A percentile compares a stretch with the other conserved stretches of the same genome.
phyloP scores from a whole-genome alignment of 352 stramenopile genomes.

The Pythium sp. region DNA sequence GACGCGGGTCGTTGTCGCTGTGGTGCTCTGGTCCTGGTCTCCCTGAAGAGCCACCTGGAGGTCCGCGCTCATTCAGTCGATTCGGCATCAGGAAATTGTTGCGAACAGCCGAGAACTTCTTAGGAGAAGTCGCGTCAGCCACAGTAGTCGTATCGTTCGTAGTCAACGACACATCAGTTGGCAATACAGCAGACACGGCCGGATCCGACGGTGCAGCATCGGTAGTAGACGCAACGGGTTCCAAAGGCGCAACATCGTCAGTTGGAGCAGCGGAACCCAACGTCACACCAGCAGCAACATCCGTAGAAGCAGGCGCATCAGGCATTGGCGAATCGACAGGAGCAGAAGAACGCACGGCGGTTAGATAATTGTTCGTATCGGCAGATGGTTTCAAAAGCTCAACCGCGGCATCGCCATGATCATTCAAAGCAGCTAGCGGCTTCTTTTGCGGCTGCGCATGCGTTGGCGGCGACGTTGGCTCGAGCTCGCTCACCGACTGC shows the following conservation, averaged over 20 bases:
- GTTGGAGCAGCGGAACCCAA: conserved; percentile 4
- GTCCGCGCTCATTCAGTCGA: conserved; percentile 4
- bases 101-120: conserved; percentile 33
- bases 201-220: conserved; percentile 13
- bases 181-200: conserved; percentile 20
- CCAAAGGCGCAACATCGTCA: conserved; percentile 18
- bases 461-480: background rate
- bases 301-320: conserved; percentile 9
- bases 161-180: conserved; percentile 18
- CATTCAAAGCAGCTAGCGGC: conserved; percentile 18
- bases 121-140: conserved; percentile 15
- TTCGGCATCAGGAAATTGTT: conserved; percentile 9
- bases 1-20: background rate
- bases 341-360: conserved; percentile 31
- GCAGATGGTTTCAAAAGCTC: conserved; percentile 18
- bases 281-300: conserved; percentile 9
- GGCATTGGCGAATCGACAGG: conserved; percentile 21
- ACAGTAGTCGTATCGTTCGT: too few species aligned
- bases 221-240: conserved; percentile 16
- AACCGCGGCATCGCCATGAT: conserved; percentile 9
- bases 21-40: background rate
- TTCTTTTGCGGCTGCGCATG: background rate
- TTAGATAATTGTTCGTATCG: conserved; percentile 19
- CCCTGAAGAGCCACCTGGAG: background rate
- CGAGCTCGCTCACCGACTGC: conserved; percentile 9